Conservation (phyloP, 2,329 filamentous ascomycete species). For the Ceratocystis diversiconidia region DNA sequence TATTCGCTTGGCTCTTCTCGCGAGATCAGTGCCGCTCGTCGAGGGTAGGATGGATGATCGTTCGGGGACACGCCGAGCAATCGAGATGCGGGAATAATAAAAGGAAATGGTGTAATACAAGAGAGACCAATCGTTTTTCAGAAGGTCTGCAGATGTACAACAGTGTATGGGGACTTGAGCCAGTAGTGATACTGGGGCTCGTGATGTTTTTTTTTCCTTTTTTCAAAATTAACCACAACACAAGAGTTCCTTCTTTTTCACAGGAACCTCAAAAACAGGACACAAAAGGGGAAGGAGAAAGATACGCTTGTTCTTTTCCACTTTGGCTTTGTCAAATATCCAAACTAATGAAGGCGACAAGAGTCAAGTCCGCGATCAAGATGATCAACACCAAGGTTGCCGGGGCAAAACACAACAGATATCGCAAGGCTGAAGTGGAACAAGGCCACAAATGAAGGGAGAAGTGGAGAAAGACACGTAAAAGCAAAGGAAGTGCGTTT, state of each 20-base stretch:
- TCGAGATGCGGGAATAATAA: slow-evolving; percentile 15
- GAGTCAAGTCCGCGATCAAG: slow-evolving; percentile 9
- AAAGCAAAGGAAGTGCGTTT: neutral
- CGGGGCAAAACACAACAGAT: neutral
- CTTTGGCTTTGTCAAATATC: neutral
- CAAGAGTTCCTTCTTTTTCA: slow-evolving; percentile 9
- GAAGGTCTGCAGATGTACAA: neutral
- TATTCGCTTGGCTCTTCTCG: slow-evolving; percentile 18
- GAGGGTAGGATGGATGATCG: slow-evolving; percentile 15
- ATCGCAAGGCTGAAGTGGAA: slow-evolving; percentile 11
- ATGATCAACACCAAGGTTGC: slow-evolving; percentile 15
- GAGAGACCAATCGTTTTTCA: slow-evolving; percentile 13
- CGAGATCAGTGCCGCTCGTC: slow-evolving; percentile 19
- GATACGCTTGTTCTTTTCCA: neutral
- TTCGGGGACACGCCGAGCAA: slow-evolving; percentile 17
- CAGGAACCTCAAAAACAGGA: slow-evolving; percentile 6
- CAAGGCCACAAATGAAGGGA: neutral
- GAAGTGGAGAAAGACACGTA: neutral
- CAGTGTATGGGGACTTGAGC: neutral
- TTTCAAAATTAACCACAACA: slow-evolving; percentile 3
- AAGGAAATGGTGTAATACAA: neutral
- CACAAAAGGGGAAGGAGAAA: neutral
- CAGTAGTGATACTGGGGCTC: neutral
- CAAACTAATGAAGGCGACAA: neutral
- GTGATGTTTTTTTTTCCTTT: neutral